These are phyloP conservation scores for Peziza echinospora DNA, from an alignment of 495 filamentous ascomycete species.

Conservation along the genomic window DNA sequence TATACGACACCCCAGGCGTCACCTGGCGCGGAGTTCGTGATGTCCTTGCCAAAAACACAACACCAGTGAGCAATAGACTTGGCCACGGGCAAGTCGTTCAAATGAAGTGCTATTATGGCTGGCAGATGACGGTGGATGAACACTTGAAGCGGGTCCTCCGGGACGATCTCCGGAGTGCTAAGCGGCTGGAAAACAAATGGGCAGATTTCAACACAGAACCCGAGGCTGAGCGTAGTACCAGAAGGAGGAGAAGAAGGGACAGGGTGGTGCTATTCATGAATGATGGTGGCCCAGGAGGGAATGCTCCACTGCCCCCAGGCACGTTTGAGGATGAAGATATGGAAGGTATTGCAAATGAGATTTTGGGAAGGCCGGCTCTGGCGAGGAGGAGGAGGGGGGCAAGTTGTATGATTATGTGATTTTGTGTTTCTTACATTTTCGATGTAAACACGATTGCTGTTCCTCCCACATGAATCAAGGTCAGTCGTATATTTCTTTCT, in stretches of 20 bases:
- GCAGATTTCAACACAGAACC: slow-evolving; percentile 80
- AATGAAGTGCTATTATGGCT: slow-evolving; percentile 85
- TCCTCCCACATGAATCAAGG: too few species aligned
- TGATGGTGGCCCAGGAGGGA: not conserved
- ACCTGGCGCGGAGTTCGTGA: slow-evolving; percentile 87
- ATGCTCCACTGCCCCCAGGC: too few species aligned
- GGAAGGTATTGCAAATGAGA: too few species aligned
- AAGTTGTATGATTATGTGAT: slow-evolving; percentile 3
- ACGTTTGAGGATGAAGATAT: too few species aligned
- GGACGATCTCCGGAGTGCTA: slow-evolving; percentile 48
- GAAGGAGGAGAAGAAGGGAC: slow-evolving; percentile 50
- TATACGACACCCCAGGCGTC: slow-evolving; percentile 75
- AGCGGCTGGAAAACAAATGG: slow-evolving; percentile 70
- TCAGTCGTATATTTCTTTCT: too few species aligned
- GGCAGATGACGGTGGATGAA: slow-evolving; percentile 84
- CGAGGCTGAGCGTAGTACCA: slow-evolving; percentile 49
- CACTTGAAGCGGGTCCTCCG: slow-evolving; percentile 64
- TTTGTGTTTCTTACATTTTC: too few species aligned
- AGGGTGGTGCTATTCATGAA: slow-evolving; percentile 21
- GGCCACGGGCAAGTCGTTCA: slow-evolving; percentile 56
- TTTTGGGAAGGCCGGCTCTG: not conserved
- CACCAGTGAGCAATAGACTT: slow-evolving; percentile 17
- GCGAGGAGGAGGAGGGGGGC: not conserved
- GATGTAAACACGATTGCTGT: too few species aligned
- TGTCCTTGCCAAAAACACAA: slow-evolving; percentile 60